Percentiles rank a stretch among this genome's conserved stretches.
phyloP scores from a whole-genome alignment of 192 early-diverging fungal species.

The Podila minutissima region DNA sequence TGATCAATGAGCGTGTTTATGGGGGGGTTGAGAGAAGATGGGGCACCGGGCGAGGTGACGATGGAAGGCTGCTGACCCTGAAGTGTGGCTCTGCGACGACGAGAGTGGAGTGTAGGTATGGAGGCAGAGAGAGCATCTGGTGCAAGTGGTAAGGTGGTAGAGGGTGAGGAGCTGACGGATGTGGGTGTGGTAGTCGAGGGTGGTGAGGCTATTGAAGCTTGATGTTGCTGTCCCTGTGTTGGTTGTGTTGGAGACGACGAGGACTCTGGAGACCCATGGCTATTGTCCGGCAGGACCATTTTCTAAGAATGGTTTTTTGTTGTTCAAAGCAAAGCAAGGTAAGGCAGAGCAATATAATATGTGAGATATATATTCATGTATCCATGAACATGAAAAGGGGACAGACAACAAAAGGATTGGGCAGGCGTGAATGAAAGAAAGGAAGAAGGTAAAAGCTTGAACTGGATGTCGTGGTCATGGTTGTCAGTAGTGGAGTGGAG shows the following conservation, averaged over 20 bases:
- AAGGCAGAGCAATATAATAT: neutral
- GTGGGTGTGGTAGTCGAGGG: neutral
- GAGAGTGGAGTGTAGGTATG: conserved; percentile 31
- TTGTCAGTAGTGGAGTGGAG: neutral
- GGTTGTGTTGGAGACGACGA: neutral
- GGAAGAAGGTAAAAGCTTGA: too few relatives aligned
- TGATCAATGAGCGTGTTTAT: conserved; percentile 33
- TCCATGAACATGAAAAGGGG: too few relatives aligned
- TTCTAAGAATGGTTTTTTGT: conserved; percentile 8
- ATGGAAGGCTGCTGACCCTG: conserved; percentile 38
- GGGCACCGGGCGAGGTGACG: conserved; percentile 9
- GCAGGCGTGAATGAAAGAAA: neutral
- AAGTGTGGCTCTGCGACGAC: conserved; percentile 38
- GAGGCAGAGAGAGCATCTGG: conserved; percentile 8
- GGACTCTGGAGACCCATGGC: neutral
- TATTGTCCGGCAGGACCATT: conserved; percentile 29
- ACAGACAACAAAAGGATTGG: neutral
- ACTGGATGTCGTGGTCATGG: too few relatives aligned
- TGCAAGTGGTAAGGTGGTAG: conserved; percentile 1
- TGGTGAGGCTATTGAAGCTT: neutral
- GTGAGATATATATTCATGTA: neutral
- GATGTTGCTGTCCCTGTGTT: conserved; percentile 5
- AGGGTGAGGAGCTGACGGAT: conserved; percentile 14
- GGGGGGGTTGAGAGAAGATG: neutral
- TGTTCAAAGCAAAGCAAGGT: neutral